These are phyloP conservation scores for Termitomyces titanicus DNA, from an alignment of 768 basidiomycete genomes.

Conservation along the genomic window DNA sequence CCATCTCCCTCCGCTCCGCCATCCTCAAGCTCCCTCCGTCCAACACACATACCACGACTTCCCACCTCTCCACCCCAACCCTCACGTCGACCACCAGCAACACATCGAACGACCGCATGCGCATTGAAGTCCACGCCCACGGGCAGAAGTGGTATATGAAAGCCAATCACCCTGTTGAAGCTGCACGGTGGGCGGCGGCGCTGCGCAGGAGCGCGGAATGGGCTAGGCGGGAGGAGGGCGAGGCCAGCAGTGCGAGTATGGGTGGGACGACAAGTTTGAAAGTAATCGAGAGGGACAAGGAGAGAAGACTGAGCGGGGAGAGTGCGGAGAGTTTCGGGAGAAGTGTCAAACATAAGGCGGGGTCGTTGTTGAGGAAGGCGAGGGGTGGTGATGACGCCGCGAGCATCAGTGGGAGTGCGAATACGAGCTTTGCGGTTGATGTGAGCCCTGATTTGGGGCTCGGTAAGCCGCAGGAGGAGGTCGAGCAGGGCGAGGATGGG, in stretches of 20 bases:
- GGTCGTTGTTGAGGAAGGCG: constrained; percentile 9
- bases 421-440: constrained; percentile 14
- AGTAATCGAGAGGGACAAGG: neutral
- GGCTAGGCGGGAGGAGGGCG: constrained; percentile 40
- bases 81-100: neutral
- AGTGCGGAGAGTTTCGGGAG: constrained; percentile 41
- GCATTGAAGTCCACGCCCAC: constrained; percentile 79
- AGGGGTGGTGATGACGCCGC: neutral
- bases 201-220: constrained; percentile 73
- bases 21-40: constrained; percentile 44
- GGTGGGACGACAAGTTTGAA: constrained; percentile 1
- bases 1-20: constrained; percentile 84
- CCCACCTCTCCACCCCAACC: neutral
- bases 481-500: constrained; percentile 16
- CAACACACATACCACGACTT: neutral
- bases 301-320: constrained; percentile 39
- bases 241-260: constrained; percentile 15
- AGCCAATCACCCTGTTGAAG: constrained; percentile 86
- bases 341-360: constrained; percentile 20
- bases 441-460: constrained; percentile 13
- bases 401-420: constrained; percentile 3
- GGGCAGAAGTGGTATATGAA: constrained; percentile 80
- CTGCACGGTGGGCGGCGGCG: constrained; percentile 81
- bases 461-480: constrained; percentile 18
- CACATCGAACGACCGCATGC: constrained; percentile 48